Evolutionary conservation across 2,329 filamentous ascomycete genomes (phyloP).

Genomic region (Alternaria brassicicola): DNA sequence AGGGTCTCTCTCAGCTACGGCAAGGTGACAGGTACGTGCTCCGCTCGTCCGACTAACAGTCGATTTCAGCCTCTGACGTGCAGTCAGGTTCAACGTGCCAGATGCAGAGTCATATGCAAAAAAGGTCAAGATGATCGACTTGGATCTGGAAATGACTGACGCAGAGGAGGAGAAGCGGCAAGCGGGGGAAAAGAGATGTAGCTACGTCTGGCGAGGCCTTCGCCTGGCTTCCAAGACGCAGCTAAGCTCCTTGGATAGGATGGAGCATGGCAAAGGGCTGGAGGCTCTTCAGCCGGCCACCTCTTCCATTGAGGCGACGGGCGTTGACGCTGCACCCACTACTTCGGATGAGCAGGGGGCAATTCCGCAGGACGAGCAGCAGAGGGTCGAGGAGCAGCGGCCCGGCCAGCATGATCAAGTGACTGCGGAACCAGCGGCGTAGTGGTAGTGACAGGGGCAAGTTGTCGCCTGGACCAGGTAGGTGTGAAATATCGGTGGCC

Average conservation of each 20-base stretch:
- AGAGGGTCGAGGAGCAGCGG: constrained; percentile 50
- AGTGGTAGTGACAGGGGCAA: constrained; percentile 34
- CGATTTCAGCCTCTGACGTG: constrained; percentile 31
- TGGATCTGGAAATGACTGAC: constrained; percentile 83
- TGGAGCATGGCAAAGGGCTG: constrained; percentile 75
- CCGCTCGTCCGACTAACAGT: constrained; percentile 32
- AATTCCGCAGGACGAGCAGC: constrained; percentile 46
- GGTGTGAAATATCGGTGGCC: constrained; percentile 35
- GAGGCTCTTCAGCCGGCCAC: constrained; percentile 55
- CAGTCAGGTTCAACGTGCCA: constrained; percentile 69
- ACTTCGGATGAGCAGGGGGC: constrained; percentile 45
- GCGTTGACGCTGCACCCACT: constrained; percentile 42
- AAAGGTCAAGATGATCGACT: constrained; percentile 77
- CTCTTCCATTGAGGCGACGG: constrained; percentile 42
- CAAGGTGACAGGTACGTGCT: constrained; percentile 59
- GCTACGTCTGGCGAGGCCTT: constrained; percentile 88
- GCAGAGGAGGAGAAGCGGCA: constrained; percentile 65
- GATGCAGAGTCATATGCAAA: constrained; percentile 72
- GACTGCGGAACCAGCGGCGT: constrained; percentile 39
- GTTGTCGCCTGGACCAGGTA: constrained; percentile 35
- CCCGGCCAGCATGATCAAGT: constrained; percentile 48
- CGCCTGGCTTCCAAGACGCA: constrained; percentile 77
- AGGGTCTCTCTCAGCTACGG: constrained; percentile 73
- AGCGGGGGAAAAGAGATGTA: constrained; percentile 75
- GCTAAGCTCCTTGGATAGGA: constrained; percentile 81